These are phyloP conservation scores for Penicillium vulpinum DNA, from an alignment of 2,329 filamentous ascomycete genomes.

Conservation along the genomic window DNA sequence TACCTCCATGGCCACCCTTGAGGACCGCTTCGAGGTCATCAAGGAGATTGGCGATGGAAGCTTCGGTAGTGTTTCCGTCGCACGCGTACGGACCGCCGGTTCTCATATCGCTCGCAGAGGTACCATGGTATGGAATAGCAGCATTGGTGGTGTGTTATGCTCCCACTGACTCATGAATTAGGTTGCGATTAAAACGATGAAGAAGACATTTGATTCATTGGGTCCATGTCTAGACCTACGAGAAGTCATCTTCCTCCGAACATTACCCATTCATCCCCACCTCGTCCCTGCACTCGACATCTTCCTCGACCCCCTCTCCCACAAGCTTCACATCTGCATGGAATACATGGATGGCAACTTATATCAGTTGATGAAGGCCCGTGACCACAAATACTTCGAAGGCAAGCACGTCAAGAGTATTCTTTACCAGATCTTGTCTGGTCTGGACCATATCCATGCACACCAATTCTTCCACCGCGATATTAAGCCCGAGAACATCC, in stretches of 20 bases:
- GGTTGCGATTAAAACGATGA: conserved; percentile 99
- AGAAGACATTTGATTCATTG: conserved; percentile 97
- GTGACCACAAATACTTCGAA: conserved; percentile 92
- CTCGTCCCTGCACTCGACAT: conserved; percentile 97
- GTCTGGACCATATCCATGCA: conserved; percentile 94
- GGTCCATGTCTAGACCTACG: conserved; percentile 86
- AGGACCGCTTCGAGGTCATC: conserved; percentile 93
- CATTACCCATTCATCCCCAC: conserved; percentile 82
- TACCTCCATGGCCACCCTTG: conserved; percentile 60
- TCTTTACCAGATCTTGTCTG: conserved; percentile 92
- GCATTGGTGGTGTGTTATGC: conserved; percentile 4
- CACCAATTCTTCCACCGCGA: conserved; percentile 98
- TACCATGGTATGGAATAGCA: conserved; percentile 71
- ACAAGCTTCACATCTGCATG: conserved; percentile 97
- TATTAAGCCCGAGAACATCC: conserved; percentile 98
- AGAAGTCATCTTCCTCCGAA: conserved; percentile 94
- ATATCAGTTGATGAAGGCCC: conserved; percentile 97
- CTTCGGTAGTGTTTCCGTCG: conserved; percentile 92
- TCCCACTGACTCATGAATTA: conserved; percentile 41
- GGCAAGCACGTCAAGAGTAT: conserved; percentile 95
- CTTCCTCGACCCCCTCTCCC: conserved; percentile 92
- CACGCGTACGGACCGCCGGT: conserved; percentile 86
- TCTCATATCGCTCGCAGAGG: conserved; percentile 84
- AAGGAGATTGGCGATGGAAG: conserved; percentile 99
- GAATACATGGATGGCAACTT: conserved; percentile 99